Base-by-base conservation (phyloP, 148 eudicot genomes). In the Rhododendron simsii region DNA sequence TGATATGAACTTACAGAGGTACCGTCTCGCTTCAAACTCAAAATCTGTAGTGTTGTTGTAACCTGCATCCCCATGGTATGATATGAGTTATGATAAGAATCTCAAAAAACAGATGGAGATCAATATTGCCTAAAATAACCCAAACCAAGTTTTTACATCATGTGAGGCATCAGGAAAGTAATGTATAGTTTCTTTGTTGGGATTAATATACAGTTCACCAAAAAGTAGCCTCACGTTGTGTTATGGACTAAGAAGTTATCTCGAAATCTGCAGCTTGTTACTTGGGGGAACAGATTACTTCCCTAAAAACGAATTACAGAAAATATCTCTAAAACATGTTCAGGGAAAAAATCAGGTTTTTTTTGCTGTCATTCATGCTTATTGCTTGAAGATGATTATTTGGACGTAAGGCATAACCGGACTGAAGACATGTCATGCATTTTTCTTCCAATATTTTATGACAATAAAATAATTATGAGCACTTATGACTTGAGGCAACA, bases 41-140 rank as follows among this genome's bases (percentile, higher is more conserved):
- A 89, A 77, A 89, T 89, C 90, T 96, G 98, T 86, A 96, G 96
- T 84, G 94, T 91, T 75, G 98, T 96, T 91, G 83, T 91, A 87
- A 96, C 87, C 98, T 96, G 95, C 89, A 90, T 80, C 78, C 7
- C 83, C 84, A 83, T 37, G 73, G 83, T 26, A 77, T 74, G 45
- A 80, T 76, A 69, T 14, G 53, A 75, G 51, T 77, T 76, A 69
- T 14, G 53, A 75, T 11, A 48, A 48, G 30, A 82, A 73, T 82
- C 41, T 78, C 39, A 55, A 37, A 81, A 69, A 2, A 65, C 41
- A 63, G 3, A 85, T 23, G 44, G 35, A 53, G 3, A 83, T 4
- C 8, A 18, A 81, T 47, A 30, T 16, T 13, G 44, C 28, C 53
- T 45, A 44, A 83, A 50, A 14, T 18, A 16, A 30, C 18, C n/a